phyloP scores from a whole-genome alignment of 257 asterid genomes.

The Forsythia suspensa region DNA sequence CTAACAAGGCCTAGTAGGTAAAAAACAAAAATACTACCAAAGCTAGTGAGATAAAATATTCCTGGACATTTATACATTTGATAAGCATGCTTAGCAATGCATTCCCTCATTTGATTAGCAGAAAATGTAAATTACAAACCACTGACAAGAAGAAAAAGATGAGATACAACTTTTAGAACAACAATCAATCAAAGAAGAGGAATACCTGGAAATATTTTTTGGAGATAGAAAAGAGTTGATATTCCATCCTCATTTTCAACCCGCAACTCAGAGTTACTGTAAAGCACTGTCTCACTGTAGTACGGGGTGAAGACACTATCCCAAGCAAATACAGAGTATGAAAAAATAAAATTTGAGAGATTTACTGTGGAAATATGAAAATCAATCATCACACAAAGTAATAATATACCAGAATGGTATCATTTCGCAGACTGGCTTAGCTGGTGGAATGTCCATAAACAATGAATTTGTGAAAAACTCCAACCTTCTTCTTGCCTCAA shows the following conservation, averaged over 20 bases:
- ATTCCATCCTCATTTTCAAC: constrained; percentile 98
- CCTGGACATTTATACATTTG: neutral
- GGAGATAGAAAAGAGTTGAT: constrained; percentile 90
- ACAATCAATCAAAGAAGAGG: constrained; percentile 13
- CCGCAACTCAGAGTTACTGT: constrained; percentile 87
- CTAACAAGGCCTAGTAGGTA: neutral
- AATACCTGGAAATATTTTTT: constrained; percentile 93
- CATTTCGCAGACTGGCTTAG: constrained; percentile 91
- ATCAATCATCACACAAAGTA: neutral
- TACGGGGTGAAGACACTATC: constrained; percentile 97
- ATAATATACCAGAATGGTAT: constrained; percentile 79
- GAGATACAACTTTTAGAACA: neutral
- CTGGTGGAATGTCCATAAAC: constrained; percentile 94
- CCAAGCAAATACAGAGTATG: constrained; percentile 27
- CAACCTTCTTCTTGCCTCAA: constrained; percentile 94
- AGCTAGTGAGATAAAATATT: neutral
- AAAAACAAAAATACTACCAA: neutral
- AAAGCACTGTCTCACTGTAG: constrained; percentile 97
- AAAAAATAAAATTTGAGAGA: constrained; percentile 24
- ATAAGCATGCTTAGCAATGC: neutral
- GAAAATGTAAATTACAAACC: constrained; percentile 19
- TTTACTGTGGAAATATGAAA: constrained; percentile 14
- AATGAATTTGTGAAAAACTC: constrained; percentile 88
- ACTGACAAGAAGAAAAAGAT: constrained; percentile 15
- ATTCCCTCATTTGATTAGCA: constrained; percentile 2